Conservation (phyloP, 2,329 filamentous ascomycete species). For the Colletotrichum sidae region DNA sequence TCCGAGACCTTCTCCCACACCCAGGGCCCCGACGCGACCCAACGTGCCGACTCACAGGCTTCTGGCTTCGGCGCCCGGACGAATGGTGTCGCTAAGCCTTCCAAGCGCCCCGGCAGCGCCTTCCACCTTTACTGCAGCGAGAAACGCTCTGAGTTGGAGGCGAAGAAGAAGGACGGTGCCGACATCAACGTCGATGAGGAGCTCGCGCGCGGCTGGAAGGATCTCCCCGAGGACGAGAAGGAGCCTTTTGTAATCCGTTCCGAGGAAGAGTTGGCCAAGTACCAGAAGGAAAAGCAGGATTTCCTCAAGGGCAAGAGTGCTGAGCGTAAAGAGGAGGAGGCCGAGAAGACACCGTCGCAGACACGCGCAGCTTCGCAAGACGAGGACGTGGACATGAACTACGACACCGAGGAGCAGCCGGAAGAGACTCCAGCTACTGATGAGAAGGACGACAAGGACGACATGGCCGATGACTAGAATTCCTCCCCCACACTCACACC, state of each 20-base stretch:
- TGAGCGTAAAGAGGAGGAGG: conserved; percentile 40
- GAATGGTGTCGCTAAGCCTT: conserved; percentile 55
- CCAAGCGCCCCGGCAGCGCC: conserved; percentile 59
- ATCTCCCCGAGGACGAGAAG: conserved; percentile 60
- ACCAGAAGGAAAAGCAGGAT: conserved; percentile 56
- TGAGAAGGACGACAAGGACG: conserved; percentile 32
- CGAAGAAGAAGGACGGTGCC: conserved; percentile 55
- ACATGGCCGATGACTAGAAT: conserved; percentile 31
- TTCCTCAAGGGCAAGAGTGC: conserved; percentile 41
- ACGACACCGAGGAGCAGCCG: conserved; percentile 55
- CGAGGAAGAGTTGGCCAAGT: conserved; percentile 52
- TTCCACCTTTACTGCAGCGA: conserved; percentile 69
- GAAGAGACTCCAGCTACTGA: conserved; percentile 35
- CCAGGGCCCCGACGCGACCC: conserved; percentile 43
- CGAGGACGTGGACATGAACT: conserved; percentile 64
- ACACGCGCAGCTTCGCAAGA: conserved; percentile 49
- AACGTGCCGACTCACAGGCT: conserved; percentile 46
- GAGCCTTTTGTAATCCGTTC: conserved; percentile 60
- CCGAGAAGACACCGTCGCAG: conserved; percentile 37
- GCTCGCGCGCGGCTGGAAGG: conserved; percentile 66
- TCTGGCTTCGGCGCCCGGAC: conserved; percentile 37
- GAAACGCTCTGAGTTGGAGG: conserved; percentile 56
- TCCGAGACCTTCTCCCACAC: conserved; percentile 66
- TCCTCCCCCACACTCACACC: no score
- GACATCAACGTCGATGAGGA: conserved; percentile 63